These are phyloP conservation scores for Ananas comosus DNA, from an alignment of 176 grass and related monocot species.

Conservation along the genomic window DNA sequence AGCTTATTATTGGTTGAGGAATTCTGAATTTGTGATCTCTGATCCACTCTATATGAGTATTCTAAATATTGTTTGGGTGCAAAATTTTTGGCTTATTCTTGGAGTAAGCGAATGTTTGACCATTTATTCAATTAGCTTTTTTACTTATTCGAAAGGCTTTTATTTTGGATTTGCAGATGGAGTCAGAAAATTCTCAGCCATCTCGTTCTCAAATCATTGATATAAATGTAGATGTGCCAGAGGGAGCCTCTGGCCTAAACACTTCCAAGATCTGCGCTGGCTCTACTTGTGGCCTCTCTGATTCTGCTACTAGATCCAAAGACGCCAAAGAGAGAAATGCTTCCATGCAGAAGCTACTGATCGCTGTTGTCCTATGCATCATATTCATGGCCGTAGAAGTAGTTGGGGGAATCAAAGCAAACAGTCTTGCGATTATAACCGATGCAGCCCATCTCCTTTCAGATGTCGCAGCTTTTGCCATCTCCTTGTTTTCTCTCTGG, in stretches of 20 bases:
- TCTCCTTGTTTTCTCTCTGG: constrained; percentile 38
- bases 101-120: no score
- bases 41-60: not conserved
- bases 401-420: constrained; percentile 33
- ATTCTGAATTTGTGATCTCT: no score
- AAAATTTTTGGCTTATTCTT: no score
- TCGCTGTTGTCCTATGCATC: constrained; percentile 21
- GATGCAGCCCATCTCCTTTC: constrained; percentile 33
- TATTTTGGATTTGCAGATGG: constrained; percentile 23
- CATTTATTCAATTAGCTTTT: no score
- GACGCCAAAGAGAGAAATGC: constrained; percentile 21
- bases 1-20: no score
- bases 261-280: constrained; percentile 25
- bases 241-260: not conserved
- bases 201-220: constrained; percentile 25
- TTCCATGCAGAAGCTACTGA: constrained; percentile 27
- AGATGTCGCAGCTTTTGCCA: constrained; percentile 38
- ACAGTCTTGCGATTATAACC: constrained; percentile 35
- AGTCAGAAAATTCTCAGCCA: constrained; percentile 11
- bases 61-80: not conserved
- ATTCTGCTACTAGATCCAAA: constrained; percentile 7
- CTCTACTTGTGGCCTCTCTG: constrained; percentile 23
- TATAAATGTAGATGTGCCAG: constrained; percentile 15
- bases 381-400: constrained; percentile 34
- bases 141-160: no score